Evolutionary conservation across 2,329 filamentous ascomycete genomes (phyloP).

Genomic region (Cladosporium colombiae): DNA sequence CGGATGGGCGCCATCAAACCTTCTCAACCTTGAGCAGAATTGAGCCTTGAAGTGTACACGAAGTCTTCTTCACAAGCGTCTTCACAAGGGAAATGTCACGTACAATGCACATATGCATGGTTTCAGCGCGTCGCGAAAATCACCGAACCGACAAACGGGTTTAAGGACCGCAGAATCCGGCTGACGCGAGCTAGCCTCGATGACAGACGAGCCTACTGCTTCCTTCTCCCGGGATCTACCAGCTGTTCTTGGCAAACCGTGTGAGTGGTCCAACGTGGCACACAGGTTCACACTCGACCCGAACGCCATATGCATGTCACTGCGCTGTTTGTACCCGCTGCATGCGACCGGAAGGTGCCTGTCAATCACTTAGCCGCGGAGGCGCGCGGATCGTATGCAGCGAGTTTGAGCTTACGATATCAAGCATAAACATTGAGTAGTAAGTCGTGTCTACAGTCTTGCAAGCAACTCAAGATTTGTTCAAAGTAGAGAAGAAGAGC

Average conservation of each 20-base stretch:
- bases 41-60: background rate
- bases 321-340: background rate
- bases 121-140: background rate
- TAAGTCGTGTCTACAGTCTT: too few relatives aligned
- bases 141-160: background rate
- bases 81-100: background rate
- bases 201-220: background rate
- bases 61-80: background rate
- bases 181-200: conserved; percentile 5
- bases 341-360: background rate
- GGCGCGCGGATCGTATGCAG: background rate
- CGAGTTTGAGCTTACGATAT: background rate
- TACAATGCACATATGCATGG: background rate
- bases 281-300: conserved; percentile 9
- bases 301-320: conserved; percentile 1
- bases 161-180: conserved; percentile 9
- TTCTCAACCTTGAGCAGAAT: background rate
- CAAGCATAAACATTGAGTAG: background rate
- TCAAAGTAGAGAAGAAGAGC: background rate
- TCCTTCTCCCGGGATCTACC: background rate
- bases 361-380: background rate
- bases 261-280: background rate
- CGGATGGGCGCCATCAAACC: background rate
- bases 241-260: background rate
- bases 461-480: background rate